Evolutionary conservation across 2,329 filamentous ascomycete species (phyloP), one percentile per base, ranked within the genome.

Genomic region (Zymoseptoria passerinii): DNA sequence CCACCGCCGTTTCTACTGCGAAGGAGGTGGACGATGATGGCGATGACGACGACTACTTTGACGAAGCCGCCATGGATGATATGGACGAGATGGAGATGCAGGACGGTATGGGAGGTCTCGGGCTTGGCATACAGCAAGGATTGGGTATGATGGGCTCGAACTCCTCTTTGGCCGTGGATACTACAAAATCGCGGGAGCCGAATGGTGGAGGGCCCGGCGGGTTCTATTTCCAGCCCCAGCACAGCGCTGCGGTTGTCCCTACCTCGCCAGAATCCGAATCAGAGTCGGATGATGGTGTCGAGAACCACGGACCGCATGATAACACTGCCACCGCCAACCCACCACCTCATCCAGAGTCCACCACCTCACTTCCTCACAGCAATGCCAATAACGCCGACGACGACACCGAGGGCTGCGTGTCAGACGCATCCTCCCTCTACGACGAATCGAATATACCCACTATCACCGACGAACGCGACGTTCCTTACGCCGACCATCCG

Each of bases 31-130:
- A 65, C 16, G 69, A 68, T 10, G 67, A 63, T 27, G 67, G 68
- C 16, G 67, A 72, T 8, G 69, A 72, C 20, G 71, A 73, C n/a
- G 69, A 73, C 20, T 68, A 70, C 7, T 72, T 74, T 51, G 72
- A 73, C 51, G 71, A 73, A 59, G 68, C 70, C 54, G 71, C 75
- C 54, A 72, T 78, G 70, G 75, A 77, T 54, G 76, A 79, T 58
- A 69, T 74, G 63, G 75, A 77, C 58, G 75, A 75, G 52, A 75
- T 78, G 70, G 78, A 80, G 53, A 59, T 70, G 53, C 60, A 66
- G 57, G 35, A 44, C 35, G 16, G n/a, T n/a, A 44, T 44, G 35
- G 35, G 35, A 44, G 35, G 35, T 44, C 35, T 44, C n/a, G 35
- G 35, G 35, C 35, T 44, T 16, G 35, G 35, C 16, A 44, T 44